Percentiles rank a stretch among this genome's conserved stretches.
These are phyloP conservation scores for Candida multigemmis DNA, from an alignment of 805 yeast species.

Conservation along the genomic window DNA sequence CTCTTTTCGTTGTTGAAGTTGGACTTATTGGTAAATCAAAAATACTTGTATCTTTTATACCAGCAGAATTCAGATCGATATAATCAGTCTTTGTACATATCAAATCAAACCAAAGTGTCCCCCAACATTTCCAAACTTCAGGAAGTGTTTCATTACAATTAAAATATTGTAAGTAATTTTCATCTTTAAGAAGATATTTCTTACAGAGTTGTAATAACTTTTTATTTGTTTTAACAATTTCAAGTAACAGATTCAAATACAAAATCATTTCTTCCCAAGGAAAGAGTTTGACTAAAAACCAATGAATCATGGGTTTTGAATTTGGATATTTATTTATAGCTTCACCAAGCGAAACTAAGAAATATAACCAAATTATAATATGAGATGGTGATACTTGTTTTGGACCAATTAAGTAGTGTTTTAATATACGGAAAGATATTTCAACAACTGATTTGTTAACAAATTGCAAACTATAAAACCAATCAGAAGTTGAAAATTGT, in stretches of 20 bases:
- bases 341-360: slow-evolving; percentile 54
- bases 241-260: slow-evolving; percentile 52
- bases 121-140: slow-evolving; percentile 84
- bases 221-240: slow-evolving; percentile 15
- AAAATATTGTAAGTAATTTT: slow-evolving; percentile 38
- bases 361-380: slow-evolving; percentile 69
- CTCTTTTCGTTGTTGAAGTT: slow-evolving; percentile 11
- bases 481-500: slow-evolving; percentile 30
- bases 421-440: slow-evolving; percentile 58
- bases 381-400: slow-evolving; percentile 64
- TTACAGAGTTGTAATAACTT: slow-evolving; percentile 14
- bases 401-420: slow-evolving; percentile 64
- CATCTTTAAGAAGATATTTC: slow-evolving; percentile 12
- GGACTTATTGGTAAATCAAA: slow-evolving; percentile 67
- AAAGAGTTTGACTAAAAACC: slow-evolving; percentile 45
- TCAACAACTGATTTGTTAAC: slow-evolving; percentile 59
- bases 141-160: slow-evolving; percentile 54
- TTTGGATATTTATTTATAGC: slow-evolving; percentile 39
- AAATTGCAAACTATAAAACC: slow-evolving; percentile 50
- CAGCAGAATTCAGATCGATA: slow-evolving; percentile 40
- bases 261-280: slow-evolving; percentile 65
- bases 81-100: slow-evolving; percentile 47
- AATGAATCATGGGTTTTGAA: slow-evolving; percentile 37
- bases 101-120: slow-evolving; percentile 69
- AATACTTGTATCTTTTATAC: slow-evolving; percentile 42